These are phyloP conservation scores for Calonectria ilicicola DNA, from an alignment of 2,329 filamentous ascomycete genomes.

Conservation along the genomic window DNA sequence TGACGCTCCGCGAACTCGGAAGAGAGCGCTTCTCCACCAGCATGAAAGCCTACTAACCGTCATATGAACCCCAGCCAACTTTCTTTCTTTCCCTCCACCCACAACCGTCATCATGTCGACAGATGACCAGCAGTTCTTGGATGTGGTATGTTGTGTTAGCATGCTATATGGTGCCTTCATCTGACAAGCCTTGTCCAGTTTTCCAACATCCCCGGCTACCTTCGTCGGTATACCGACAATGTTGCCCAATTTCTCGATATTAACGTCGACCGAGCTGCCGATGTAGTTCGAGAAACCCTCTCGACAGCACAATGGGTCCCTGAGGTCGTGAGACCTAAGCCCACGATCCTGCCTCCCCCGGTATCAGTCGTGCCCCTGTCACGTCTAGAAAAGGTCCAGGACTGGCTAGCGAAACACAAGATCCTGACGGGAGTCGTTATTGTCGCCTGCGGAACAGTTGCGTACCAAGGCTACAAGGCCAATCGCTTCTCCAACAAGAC, in stretches of 20 bases:
- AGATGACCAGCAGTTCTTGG: conserved; percentile 83
- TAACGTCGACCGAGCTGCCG: conserved; percentile 82
- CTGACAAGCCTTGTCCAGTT: conserved; percentile 55
- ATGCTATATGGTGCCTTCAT: neutral
- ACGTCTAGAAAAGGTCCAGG: conserved; percentile 67
- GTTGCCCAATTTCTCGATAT: conserved; percentile 85
- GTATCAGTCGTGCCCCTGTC: conserved; percentile 49
- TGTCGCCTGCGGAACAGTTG: conserved; percentile 75
- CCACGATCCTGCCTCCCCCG: conserved; percentile 55
- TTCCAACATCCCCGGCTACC: conserved; percentile 68
- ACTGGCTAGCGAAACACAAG: conserved; percentile 81
- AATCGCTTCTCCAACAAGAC: conserved; percentile 72
- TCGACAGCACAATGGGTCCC: conserved; percentile 80
- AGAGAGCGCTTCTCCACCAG: conserved; percentile 42
- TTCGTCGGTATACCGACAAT: conserved; percentile 77
- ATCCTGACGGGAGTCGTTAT: conserved; percentile 78
- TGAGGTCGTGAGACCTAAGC: conserved; percentile 71
- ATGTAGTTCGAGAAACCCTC: conserved; percentile 76
- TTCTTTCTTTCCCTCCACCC: conserved; percentile 38
- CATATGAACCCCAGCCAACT: conserved; percentile 43
- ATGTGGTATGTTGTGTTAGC: conserved; percentile 69
- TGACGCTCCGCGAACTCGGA: conserved; percentile 35
- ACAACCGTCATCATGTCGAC: conserved; percentile 72
- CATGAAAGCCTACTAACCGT: conserved; percentile 43
- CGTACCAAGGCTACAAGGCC: conserved; percentile 63